Evolutionary conservation across 257 asterid species (phyloP), one percentile per base, ranked within the genome.

Genomic region (Ilex aquifolium): DNA sequence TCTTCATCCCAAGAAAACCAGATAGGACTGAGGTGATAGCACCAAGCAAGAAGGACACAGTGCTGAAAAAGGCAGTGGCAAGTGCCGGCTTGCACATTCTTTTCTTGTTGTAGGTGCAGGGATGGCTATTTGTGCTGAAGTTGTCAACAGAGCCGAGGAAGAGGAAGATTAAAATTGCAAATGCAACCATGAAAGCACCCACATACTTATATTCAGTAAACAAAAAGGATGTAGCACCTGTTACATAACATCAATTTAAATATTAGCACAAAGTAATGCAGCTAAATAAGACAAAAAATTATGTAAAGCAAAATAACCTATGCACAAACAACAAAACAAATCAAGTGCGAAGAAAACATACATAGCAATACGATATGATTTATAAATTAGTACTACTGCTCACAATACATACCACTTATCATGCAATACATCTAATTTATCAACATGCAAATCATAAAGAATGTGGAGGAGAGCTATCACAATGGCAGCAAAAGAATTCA

Each of bases 1-100:
- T 90, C 77, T 87, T 90, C 97, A 90, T 90, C 61, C 97, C 97
- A 27, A 90, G 95, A 79, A 90, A 90, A 56, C 97, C 97, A 56
- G 97, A 90, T 30, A 85, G 57, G 31, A 90, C 88, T 2, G 97
- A 90, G 59, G 97, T 85, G 74, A 90, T 1, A 62, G 95, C 95
- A 72, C 97, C 97, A 29, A 90, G 97, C 84, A 90, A 57, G 69
- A 90, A 90, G 62, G 95, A 68, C 51, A 78, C 65, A 40, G 97
- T 87, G 73, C 97, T 90, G 81, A 90, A 90, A 59, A 78, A 44
- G 6, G 97, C 97, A 32, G 95, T 90, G n/a, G 97, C 95, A 60
- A 77, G 79, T 48, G 82, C 82, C 27, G 82, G 76, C 71, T 73
- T 77, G 76, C 82, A 77, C 55, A 66, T 27, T 29, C 63, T 70